These are phyloP conservation scores for Mortierella sp. DNA, from an alignment of 371 early-diverging fungal species.

Conservation along the genomic window DNA sequence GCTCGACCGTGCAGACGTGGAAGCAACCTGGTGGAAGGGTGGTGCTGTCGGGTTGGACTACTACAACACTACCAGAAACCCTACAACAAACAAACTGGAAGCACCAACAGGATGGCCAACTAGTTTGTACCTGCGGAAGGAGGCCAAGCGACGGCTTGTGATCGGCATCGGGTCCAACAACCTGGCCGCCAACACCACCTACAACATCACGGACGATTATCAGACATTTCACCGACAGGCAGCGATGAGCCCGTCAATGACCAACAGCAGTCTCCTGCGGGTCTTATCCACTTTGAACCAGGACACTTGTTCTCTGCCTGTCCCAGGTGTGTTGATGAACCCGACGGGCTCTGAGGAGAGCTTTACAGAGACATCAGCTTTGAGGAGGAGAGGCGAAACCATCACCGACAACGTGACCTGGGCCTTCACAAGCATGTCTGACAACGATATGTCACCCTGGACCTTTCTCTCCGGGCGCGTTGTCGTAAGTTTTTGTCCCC, in stretches of 20 bases:
- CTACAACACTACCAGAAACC: slow-evolving; percentile 41
- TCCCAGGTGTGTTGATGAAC: slow-evolving; percentile 39
- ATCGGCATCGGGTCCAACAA: slow-evolving; percentile 41
- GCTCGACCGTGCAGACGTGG: slow-evolving; percentile 30
- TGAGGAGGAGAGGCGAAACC: not conserved
- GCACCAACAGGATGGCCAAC: slow-evolving; percentile 53
- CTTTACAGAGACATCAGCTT: not conserved
- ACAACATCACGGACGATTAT: slow-evolving; percentile 51
- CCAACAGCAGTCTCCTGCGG: slow-evolving; percentile 28
- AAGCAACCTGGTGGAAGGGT: slow-evolving; percentile 37
- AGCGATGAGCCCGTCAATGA: slow-evolving; percentile 33
- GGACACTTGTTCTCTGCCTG: slow-evolving; percentile 22
- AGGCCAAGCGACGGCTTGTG: slow-evolving; percentile 24
- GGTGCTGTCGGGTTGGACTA: slow-evolving; percentile 44
- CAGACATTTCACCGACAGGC: slow-evolving; percentile 24
- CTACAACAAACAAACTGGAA: slow-evolving; percentile 13
- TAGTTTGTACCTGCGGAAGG: slow-evolving; percentile 28
- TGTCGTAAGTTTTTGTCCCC: slow-evolving; percentile 30
- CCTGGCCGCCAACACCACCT: slow-evolving; percentile 31
- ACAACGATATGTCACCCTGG: slow-evolving; percentile 35
- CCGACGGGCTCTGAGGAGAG: slow-evolving; percentile 38
- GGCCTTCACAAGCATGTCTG: slow-evolving; percentile 48
- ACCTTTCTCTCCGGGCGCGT: slow-evolving; percentile 24
- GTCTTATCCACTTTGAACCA: slow-evolving; percentile 19
- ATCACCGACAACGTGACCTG: slow-evolving; percentile 15